Base-by-base conservation (phyloP, 495 filamentous ascomycete species). In the Neurospora sp. region DNA sequence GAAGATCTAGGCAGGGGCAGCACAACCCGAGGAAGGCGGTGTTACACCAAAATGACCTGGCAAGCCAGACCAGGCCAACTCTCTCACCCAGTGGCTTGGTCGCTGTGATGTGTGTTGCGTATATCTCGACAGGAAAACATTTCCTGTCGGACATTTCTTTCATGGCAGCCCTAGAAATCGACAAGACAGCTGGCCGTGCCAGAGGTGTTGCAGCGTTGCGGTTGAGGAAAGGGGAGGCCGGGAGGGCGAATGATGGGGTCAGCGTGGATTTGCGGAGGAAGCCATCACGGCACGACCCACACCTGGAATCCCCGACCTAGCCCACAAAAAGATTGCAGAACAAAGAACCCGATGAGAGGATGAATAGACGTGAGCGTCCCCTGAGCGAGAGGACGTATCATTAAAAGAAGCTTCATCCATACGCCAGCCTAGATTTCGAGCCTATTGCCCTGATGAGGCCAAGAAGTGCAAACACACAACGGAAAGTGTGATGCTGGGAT, bases 391-490 rank as follows among this genome's bases (percentile, higher is more conserved):
- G 14, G 27, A 37, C 27, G 53, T 27, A 18, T 66, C 7, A 66
- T 31, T 18, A 35, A 9, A 18, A 37, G 22, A 2, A 5, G 1
- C 14, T 35, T 66, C 53, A 66, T 66, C 53, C 27, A 66, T 18
- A 61, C 11, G 53, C 22, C 12, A 61, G 53, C 22, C 22, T 59
- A 61, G 22, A 61, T 31, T 27, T 66, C 12, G 5, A 31, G 53
- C 53, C 27, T 16, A 31, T 35, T 11, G 53, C 14, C 22, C 27
- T 66, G 53, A 27, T 27, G 27, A 35, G 14, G 70, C 68, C 61
- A 72, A 71, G 40, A 69, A 70, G 72, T 46, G 72, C 72, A 44
- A 46, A 69, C 59, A 22, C 70, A 74, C 69, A 71, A 18, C 40
- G 70, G 69, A 68, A 59, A 31, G 27, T 35, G 70, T 38, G 44